Evolutionary conservation across 163 green algal species (phyloP).

Genomic region (Prototheca cutis): DNA sequence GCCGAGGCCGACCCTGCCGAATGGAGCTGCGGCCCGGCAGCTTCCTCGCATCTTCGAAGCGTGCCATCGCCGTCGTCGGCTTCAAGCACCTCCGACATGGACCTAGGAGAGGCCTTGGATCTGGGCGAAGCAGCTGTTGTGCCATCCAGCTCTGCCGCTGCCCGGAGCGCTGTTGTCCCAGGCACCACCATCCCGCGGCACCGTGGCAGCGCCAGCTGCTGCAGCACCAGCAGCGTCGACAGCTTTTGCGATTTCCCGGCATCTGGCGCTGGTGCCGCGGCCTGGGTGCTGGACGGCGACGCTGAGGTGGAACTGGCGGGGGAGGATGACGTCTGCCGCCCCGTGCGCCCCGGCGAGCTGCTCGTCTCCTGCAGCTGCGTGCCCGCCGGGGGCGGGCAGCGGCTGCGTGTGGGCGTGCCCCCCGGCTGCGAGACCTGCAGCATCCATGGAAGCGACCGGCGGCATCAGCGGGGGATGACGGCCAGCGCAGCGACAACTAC

Average conservation of each 20-base stretch:
- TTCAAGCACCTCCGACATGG: not conserved
- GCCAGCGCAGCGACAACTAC: no score
- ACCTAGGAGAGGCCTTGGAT: no score
- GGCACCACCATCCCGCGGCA: constrained; percentile 4
- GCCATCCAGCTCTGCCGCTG: not conserved
- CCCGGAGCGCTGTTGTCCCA: constrained; percentile 6
- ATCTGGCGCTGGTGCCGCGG: not conserved
- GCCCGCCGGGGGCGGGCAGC: not conserved
- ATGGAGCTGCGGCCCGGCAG: not conserved
- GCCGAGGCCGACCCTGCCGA: constrained; percentile 10
- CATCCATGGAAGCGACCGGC: no score
- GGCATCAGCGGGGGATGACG: no score
- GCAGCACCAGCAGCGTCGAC: constrained; percentile 4
- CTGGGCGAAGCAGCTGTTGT: no score
- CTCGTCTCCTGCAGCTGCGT: no score
- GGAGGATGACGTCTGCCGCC: not conserved
- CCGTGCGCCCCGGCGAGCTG: not conserved
- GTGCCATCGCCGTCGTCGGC: not conserved
- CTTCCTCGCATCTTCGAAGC: not conserved
- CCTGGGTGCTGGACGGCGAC: not conserved
- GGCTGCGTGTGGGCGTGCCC: not conserved
- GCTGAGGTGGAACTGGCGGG: not conserved
- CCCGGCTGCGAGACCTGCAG: no score
- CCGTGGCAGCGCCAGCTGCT: not conserved
- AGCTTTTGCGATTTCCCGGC: not conserved